These are phyloP conservation scores for Raffaelea ambrosiae DNA, from an alignment of 2,329 filamentous ascomycete species.

Conservation along the genomic window DNA sequence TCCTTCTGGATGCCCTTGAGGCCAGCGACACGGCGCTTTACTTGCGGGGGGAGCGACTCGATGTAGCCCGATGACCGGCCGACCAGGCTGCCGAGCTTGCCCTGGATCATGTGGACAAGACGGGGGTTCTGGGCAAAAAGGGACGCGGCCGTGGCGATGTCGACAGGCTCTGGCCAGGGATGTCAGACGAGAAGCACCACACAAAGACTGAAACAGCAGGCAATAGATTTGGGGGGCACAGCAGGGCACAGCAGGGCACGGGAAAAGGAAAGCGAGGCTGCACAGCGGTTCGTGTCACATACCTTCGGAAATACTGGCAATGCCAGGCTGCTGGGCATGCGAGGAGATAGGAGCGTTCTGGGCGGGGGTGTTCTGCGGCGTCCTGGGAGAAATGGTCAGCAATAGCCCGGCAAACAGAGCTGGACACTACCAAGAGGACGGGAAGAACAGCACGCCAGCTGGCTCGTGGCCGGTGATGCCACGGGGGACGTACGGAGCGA, in stretches of 20 bases:
- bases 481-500: conserved; percentile 46
- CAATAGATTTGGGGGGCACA: no score
- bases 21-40: conserved; percentile 88
- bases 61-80: conserved; percentile 96
- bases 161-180: conserved; percentile 68
- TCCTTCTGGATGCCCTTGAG: conserved; percentile 98
- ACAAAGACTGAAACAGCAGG: no score
- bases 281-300: background rate
- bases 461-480: background rate
- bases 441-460: background rate
- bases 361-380: conserved; percentile 95
- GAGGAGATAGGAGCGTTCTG: conserved; percentile 96
- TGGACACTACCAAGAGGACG: background rate
- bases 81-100: conserved; percentile 85
- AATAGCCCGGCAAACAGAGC: conserved; percentile 2
- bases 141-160: conserved; percentile 77
- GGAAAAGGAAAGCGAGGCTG: no score
- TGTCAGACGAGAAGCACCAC: background rate
- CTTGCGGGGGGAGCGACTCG: conserved; percentile 81
- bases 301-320: conserved; percentile 98
- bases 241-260: no score
- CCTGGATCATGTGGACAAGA: conserved; percentile 95
- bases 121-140: conserved; percentile 94
- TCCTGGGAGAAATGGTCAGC: conserved; percentile 47
- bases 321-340: conserved; percentile 88